Evolutionary conservation across 768 basidiomycete genomes (phyloP).

Genomic region (Ramaria sp.): DNA sequence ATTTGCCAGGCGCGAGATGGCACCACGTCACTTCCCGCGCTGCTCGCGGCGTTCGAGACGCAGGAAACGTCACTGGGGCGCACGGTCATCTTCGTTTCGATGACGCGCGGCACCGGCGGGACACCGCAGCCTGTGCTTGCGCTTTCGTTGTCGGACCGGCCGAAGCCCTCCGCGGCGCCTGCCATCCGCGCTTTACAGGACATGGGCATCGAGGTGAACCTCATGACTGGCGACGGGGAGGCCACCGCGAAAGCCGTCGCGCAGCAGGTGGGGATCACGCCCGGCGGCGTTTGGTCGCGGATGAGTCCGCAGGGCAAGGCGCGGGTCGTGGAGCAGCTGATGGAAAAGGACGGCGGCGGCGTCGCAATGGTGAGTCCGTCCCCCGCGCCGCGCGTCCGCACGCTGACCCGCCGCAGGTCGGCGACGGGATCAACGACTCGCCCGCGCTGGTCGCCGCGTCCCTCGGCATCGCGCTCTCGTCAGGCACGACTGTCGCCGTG

Average conservation of each 20-base stretch:
- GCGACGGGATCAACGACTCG: slow-evolving; percentile 98
- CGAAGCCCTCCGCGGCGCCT: slow-evolving; percentile 74
- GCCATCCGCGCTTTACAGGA: slow-evolving; percentile 70
- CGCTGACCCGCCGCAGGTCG: slow-evolving; percentile 47
- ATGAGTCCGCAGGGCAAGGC: slow-evolving; percentile 98
- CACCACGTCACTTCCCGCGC: slow-evolving; percentile 38
- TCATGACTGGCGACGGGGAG: slow-evolving; percentile 91
- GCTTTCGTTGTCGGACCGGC: slow-evolving; percentile 77
- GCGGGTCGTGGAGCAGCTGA: slow-evolving; percentile 67
- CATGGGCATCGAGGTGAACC: slow-evolving; percentile 88
- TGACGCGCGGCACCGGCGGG: slow-evolving; percentile 23
- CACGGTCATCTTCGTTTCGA: slow-evolving; percentile 80
- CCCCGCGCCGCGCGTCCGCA: not conserved
- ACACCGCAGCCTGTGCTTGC: slow-evolving; percentile 57
- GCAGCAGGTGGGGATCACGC: slow-evolving; percentile 75
- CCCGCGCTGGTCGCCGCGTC: slow-evolving; percentile 94
- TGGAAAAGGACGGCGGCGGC: slow-evolving; percentile 57
- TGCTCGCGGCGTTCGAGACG: slow-evolving; percentile 53
- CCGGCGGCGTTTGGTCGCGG: slow-evolving; percentile 77
- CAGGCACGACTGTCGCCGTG: slow-evolving; percentile 93
- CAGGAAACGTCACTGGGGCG: slow-evolving; percentile 65
- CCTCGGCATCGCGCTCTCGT: slow-evolving; percentile 92
- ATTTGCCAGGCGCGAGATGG: slow-evolving; percentile 39
- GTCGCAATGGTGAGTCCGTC: slow-evolving; percentile 74
- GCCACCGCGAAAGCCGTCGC: slow-evolving; percentile 84